These are phyloP conservation scores for Sambucus nigra DNA, from an alignment of 129 eudicot genomes.

Conservation along the genomic window DNA sequence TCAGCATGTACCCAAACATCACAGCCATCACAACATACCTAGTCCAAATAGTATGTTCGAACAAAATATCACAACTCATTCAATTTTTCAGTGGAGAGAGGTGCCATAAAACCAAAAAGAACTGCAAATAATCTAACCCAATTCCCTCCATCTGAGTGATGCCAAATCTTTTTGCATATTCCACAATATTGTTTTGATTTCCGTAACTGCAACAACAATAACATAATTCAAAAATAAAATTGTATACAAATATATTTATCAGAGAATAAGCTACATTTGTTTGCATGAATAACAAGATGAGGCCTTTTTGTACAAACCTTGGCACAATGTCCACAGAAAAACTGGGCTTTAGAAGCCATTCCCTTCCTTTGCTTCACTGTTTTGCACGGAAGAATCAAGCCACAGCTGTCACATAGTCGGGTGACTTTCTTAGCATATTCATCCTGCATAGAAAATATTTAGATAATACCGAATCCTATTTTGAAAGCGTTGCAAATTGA, in stretches of 20 bases:
- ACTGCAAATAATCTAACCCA: conserved; percentile 51
- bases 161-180: conserved; percentile 86
- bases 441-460: conserved; percentile 24
- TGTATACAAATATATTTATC: not conserved
- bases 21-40: conserved; percentile 99
- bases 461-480: not conserved
- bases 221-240: not conserved
- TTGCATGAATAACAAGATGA: conserved; percentile 2
- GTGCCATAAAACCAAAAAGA: not conserved
- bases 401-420: conserved; percentile 53
- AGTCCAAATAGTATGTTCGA: conserved; percentile 8
- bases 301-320: conserved; percentile 36
- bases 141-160: conserved; percentile 92
- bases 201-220: conserved; percentile 35
- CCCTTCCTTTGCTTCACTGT: conserved; percentile 40
- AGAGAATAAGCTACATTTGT: not conserved
- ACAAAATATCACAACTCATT: conserved; percentile 1
- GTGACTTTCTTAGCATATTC: conserved; percentile 28
- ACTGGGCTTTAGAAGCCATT: conserved; percentile 20
- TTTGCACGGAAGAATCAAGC: conserved; percentile 30
- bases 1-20: conserved; percentile 95
- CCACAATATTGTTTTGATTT: conserved; percentile 93
- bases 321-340: conserved; percentile 49
- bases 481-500: not conserved
- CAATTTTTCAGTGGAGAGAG: too few relatives aligned